Evolutionary conservation across 176 grass and related monocot genomes (phyloP), one percentile per base, ranked within the genome.

Genomic region (Musa beccarii): DNA sequence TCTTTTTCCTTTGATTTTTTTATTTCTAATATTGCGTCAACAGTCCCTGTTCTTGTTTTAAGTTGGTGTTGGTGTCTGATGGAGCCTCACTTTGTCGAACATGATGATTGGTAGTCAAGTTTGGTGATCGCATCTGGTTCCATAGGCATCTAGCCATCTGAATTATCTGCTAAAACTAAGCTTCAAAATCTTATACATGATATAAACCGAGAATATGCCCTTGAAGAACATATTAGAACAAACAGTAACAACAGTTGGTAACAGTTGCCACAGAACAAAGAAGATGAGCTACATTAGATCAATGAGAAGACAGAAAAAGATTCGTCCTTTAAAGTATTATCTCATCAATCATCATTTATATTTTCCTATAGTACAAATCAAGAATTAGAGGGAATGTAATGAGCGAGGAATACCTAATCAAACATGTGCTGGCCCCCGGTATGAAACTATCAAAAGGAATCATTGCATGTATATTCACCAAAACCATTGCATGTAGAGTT

Each of bases 401-500:
- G 29, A 34, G 29, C 3, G 29, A 34, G 29, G 29, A 34, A 34
- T 34, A 2, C 49, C 43, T 28, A 19, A 70, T 70, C 43, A 51
- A 69, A 29, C 66, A 69, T 69, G 66, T 69, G 66, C 66, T 69
- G 26, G 24, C 14, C 66, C 34, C 67, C 6, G n/a, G 49, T 69
- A 26, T 69, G 3, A 69, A 49, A 16, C n/a, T 10, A 49, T n/a
- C 17, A 50, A 69, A 3, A 1, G 17, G 15, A 3, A 10, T 65
- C 20, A 65, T 25, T 65, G n/a, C 63, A 28, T 14, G 9, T 12
- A 66, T 11, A 15, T 24, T 11, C 13, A 66, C 9, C 63, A 66
- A 15, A 19, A 19, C 16, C 13, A 16, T 20, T 59, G 57, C 57
- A n/a, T 59, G 15, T 59, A 3, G 14, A 59, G 6, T 26, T 67